A percentile compares a stretch with the other conserved stretches of the same genome.
Evolutionary conservation across 768 basidiomycete species (phyloP).

Genomic region (Mycena kentingensis): DNA sequence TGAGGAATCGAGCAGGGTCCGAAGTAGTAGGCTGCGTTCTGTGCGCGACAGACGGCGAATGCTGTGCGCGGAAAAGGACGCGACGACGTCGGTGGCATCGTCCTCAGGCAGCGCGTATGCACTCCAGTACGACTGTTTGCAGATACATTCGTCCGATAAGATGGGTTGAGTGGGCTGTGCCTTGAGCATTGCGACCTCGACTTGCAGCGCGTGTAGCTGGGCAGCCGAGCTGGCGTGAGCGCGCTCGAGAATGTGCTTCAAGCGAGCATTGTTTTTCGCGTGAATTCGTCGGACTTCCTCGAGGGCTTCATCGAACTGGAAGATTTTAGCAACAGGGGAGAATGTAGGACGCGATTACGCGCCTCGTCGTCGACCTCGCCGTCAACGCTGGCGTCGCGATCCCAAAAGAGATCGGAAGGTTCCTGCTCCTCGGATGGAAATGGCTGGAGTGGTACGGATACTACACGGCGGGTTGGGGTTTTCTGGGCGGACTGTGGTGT

Average conservation of each 20-base stretch:
- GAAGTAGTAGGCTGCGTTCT: constrained; percentile 22
- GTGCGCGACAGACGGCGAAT: constrained; percentile 18
- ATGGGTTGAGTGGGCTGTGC: constrained; percentile 30
- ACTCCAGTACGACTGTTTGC: constrained; percentile 68
- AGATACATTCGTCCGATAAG: constrained; percentile 19
- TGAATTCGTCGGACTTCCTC: constrained; percentile 44
- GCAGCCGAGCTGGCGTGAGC: constrained; percentile 78
- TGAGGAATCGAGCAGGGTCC: constrained; percentile 12
- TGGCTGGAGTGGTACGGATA: constrained; percentile 30
- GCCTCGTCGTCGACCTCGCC: constrained; percentile 76
- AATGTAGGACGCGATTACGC: constrained; percentile 15
- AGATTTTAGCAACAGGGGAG: constrained; percentile 5
- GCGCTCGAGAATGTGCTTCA: constrained; percentile 79
- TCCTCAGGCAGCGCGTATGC: constrained; percentile 57
- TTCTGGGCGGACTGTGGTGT: constrained; percentile 25
- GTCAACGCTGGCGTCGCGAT: constrained; percentile 58
- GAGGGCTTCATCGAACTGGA: constrained; percentile 32
- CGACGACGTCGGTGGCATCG: constrained; percentile 43
- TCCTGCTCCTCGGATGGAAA: constrained; percentile 47
- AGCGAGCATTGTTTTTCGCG: constrained; percentile 62
- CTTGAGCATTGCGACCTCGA: constrained; percentile 65
- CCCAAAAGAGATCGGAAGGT: constrained; percentile 66
- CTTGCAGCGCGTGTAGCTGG: constrained; percentile 84
- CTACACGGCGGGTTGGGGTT: constrained; percentile 28
- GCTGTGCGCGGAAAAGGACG: constrained; percentile 33